Conservation (phyloP, 108 stramenopile genomes). For the Cyclotella baltica region DNA sequence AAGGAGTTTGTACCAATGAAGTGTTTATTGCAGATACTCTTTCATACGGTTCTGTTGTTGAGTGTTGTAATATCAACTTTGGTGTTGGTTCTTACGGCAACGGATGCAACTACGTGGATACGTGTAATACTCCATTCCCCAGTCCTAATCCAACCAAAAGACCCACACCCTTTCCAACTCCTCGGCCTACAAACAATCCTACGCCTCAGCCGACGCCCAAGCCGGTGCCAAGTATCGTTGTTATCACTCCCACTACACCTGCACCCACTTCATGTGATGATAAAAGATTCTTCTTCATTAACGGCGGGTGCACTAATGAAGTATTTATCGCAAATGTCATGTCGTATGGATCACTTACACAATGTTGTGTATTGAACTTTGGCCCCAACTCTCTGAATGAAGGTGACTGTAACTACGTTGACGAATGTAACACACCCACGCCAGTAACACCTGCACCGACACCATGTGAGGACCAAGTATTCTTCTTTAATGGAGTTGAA, state of each 20-base stretch:
- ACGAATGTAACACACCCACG: slow-evolving; percentile 8
- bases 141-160: not conserved
- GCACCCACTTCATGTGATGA: slow-evolving; percentile 9
- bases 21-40: not conserved
- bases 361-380: slow-evolving; percentile 15
- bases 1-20: slow-evolving; percentile 2
- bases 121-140: slow-evolving; percentile 2
- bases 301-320: slow-evolving; percentile 6
- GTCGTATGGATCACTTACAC: not conserved
- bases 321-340: slow-evolving; percentile 2
- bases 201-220: not conserved
- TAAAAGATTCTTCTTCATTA: not conserved
- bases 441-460: slow-evolving; percentile 9
- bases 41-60: not conserved
- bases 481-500: slow-evolving; percentile 11
- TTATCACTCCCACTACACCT: not conserved
- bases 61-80: slow-evolving; percentile 7
- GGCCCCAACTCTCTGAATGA: not conserved
- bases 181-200: not conserved
- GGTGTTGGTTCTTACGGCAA: not conserved
- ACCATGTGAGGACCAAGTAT: slow-evolving; percentile 10
- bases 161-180: not conserved
- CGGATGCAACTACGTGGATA: slow-evolving; percentile 1
- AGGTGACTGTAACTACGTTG: slow-evolving; percentile 7
- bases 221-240: not conserved